Conservation (phyloP, 805 yeast genomes). For the Candida sakaeoensis region DNA sequence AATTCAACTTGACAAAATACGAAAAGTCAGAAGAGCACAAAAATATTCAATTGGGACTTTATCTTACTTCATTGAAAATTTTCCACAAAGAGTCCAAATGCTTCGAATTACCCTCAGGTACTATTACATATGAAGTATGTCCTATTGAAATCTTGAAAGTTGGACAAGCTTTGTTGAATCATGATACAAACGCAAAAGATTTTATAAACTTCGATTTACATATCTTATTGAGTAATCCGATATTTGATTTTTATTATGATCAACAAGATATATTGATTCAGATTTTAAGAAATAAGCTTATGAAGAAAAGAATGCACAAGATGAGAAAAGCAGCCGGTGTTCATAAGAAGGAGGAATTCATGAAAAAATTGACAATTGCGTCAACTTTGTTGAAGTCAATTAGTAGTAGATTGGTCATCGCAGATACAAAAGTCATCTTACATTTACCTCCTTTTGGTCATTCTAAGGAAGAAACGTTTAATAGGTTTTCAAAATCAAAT, state of each 20-base stretch:
- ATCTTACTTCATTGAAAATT: constrained; percentile 26
- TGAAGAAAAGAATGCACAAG: constrained; percentile 8
- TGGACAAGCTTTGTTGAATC: constrained; percentile 11
- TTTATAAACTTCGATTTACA: constrained; percentile 13
- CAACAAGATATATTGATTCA: constrained; percentile 23
- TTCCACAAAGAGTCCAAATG: constrained; percentile 27
- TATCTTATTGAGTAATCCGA: constrained; percentile 31
- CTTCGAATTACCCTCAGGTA: constrained; percentile 34
- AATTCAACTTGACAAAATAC: constrained; percentile 14
- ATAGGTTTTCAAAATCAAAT: constrained; percentile 26
- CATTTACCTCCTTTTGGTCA: constrained; percentile 28
- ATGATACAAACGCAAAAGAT: constrained; percentile 7
- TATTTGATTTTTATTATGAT: constrained; percentile 34
- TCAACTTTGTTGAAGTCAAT: constrained; percentile 15
- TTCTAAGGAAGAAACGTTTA: constrained; percentile 13
- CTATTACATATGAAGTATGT: constrained; percentile 22
- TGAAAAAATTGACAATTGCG: constrained; percentile 4
- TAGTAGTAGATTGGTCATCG: constrained; percentile 23
- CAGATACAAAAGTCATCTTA: constrained; percentile 26
- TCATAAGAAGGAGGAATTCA: constrained; percentile 8
- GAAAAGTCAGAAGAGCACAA: constrained; percentile 5
- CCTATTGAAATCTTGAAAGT: constrained; percentile 21
- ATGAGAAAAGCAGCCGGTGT: constrained; percentile 9
- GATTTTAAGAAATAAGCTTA: constrained; percentile 7
- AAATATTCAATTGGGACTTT: constrained; percentile 16